Conservation (phyloP, 805 yeast genomes). For the Dipodascus geniculatus region DNA sequence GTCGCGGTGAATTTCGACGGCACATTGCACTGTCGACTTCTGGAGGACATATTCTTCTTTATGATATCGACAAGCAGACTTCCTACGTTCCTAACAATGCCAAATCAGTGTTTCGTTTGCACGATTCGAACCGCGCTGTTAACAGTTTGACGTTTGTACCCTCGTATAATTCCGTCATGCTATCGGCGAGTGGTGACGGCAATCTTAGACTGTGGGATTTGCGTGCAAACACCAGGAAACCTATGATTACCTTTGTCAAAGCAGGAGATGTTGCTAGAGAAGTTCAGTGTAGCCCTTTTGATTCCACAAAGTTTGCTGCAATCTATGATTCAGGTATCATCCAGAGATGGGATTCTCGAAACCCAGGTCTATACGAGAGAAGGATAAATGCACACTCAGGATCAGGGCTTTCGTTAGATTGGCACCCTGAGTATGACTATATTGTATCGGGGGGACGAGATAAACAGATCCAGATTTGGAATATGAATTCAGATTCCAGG, state of each 20-base stretch:
- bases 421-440: slow-evolving; percentile 77
- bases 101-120: slow-evolving; percentile 9
- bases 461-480: slow-evolving; percentile 70
- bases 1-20: slow-evolving; percentile 10
- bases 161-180: slow-evolving; percentile 40
- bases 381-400: slow-evolving; percentile 83
- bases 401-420: slow-evolving; percentile 77
- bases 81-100: slow-evolving; percentile 1
- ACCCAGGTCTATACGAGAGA: slow-evolving; percentile 48
- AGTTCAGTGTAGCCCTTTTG: slow-evolving; percentile 42
- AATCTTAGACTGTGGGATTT: slow-evolving; percentile 76
- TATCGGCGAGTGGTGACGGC: slow-evolving; percentile 71
- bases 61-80: slow-evolving; percentile 17
- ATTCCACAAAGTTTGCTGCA: slow-evolving; percentile 50
- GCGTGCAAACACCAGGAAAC: slow-evolving; percentile 39
- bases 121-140: slow-evolving; percentile 37
- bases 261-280: slow-evolving; percentile 63
- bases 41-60: slow-evolving; percentile 25
- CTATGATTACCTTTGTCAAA: slow-evolving; percentile 41
- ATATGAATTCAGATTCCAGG: slow-evolving; percentile 31
- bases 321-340: slow-evolving; percentile 84
- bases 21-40: slow-evolving; percentile 21
- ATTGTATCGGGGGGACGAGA: slow-evolving; percentile 91
- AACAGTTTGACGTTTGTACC: slow-evolving; percentile 60
- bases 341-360: slow-evolving; percentile 78